Percentiles rank a stretch among this genome's conserved stretches.
These are phyloP conservation scores for Calocybe indica DNA, from an alignment of 768 basidiomycete genomes.

Conservation along the genomic window DNA sequence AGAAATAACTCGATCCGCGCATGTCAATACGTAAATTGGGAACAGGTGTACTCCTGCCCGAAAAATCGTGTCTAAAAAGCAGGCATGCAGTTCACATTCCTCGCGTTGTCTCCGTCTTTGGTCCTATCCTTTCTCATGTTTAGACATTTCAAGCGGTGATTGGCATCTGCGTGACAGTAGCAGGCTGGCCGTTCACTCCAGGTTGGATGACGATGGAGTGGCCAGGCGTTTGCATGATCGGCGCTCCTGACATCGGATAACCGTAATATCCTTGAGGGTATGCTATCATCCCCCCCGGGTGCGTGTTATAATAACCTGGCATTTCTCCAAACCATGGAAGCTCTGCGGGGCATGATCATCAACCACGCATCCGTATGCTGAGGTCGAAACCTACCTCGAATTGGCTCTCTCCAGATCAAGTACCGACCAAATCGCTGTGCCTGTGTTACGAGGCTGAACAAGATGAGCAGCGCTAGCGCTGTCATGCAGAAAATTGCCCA, in stretches of 20 bases:
- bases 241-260: slow-evolving; percentile 31
- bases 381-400: slow-evolving; percentile 31
- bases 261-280: slow-evolving; percentile 23
- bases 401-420: slow-evolving; percentile 54
- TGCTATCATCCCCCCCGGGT: slow-evolving; percentile 18
- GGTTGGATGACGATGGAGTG: slow-evolving; percentile 68
- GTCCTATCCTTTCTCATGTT: no score
- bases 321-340: slow-evolving; percentile 74
- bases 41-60: no score
- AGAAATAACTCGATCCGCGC: no score
- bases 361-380: neutral
- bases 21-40: no score
- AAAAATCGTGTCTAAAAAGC: no score
- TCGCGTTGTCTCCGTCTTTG: no score
- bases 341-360: slow-evolving; percentile 29
- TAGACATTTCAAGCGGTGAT: no score
- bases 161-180: slow-evolving; percentile 42
- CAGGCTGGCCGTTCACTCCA: slow-evolving; percentile 49
- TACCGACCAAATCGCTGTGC: slow-evolving; percentile 49
- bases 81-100: no score
- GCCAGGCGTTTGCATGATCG: slow-evolving; percentile 32
- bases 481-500: slow-evolving; percentile 60
- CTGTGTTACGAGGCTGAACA: slow-evolving; percentile 49
- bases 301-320: slow-evolving; percentile 54
- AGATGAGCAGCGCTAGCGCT: slow-evolving; percentile 44